Percentiles rank a stretch among this genome's conserved stretches.
These are phyloP conservation scores for Tetradesmus lagerheimii DNA, from an alignment of 139 green algal genomes.

Conservation along the genomic window DNA sequence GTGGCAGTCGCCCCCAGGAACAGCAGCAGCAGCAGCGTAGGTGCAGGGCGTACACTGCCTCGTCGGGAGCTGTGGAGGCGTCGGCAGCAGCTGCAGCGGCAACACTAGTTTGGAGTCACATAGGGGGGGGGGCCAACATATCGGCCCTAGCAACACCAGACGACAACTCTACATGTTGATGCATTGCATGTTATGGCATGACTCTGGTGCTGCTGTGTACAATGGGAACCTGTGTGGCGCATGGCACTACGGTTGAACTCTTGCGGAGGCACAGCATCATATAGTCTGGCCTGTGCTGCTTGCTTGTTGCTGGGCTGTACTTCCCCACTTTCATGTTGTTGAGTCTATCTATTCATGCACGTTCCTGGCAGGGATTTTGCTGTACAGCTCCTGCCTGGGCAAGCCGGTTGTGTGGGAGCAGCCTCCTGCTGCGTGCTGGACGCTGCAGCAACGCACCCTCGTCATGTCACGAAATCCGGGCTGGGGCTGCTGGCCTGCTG, in stretches of 20 bases:
- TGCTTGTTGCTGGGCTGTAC: neutral
- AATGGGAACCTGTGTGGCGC: neutral
- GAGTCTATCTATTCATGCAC: neutral
- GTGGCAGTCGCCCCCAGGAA: no score
- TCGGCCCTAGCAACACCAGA: neutral
- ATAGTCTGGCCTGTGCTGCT: neutral
- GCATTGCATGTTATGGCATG: neutral
- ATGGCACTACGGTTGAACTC: neutral
- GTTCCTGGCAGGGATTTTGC: neutral
- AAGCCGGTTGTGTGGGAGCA: neutral
- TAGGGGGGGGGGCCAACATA: no score
- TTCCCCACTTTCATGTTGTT: neutral
- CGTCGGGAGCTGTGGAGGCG: neutral
- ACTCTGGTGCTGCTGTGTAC: neutral
- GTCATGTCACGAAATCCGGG: no score
- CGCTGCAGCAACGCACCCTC: neutral
- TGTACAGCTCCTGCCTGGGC: neutral
- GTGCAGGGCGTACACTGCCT: neutral
- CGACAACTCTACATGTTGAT: neutral
- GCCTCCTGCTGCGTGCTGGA: neutral
- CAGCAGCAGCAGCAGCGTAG: neutral
- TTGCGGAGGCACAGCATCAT: neutral
- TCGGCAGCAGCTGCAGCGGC: neutral
- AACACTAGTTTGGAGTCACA: neutral
- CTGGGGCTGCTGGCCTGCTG: no score